Conservation (phyloP, 805 yeast genomes). For the Suhomyces tanzawaensis region DNA sequence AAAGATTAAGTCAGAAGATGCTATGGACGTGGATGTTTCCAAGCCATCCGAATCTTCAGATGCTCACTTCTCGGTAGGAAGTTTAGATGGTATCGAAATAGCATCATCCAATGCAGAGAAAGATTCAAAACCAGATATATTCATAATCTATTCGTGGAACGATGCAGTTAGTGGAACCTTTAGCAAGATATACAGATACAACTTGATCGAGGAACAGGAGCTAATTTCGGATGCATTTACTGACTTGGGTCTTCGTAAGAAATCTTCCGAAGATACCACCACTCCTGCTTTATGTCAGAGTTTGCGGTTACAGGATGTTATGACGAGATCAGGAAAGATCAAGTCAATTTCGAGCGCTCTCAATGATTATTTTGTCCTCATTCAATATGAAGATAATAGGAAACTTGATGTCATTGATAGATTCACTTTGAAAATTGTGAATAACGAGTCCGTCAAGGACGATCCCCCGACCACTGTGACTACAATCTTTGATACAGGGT, state of each 20-base stretch:
- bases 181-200: conserved; percentile 29
- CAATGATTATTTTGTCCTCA: conserved; percentile 39
- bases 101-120: conserved; percentile 45
- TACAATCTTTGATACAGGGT: conserved; percentile 55
- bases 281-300: background rate
- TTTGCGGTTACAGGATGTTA: conserved; percentile 27
- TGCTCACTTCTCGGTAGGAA: background rate
- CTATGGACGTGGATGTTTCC: conserved; percentile 13
- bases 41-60: background rate
- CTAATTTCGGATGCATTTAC: conserved; percentile 29
- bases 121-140: conserved; percentile 44
- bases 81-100: conserved; percentile 33
- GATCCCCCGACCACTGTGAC: conserved; percentile 33
- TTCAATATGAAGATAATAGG: conserved; percentile 42
- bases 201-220: conserved; percentile 19
- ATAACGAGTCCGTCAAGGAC: conserved; percentile 6
- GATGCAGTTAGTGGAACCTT: conserved; percentile 13
- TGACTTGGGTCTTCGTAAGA: conserved; percentile 27
- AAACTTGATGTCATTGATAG: conserved; percentile 46
- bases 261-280: conserved; percentile 2
- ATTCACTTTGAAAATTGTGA: conserved; percentile 21
- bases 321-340: conserved; percentile 23
- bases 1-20: conserved; percentile 10
- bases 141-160: conserved; percentile 37
- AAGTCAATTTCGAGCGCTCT: conserved; percentile 33